Evolutionary conservation across 768 basidiomycete species (phyloP).

Genomic region (Auriscalpium orientale): DNA sequence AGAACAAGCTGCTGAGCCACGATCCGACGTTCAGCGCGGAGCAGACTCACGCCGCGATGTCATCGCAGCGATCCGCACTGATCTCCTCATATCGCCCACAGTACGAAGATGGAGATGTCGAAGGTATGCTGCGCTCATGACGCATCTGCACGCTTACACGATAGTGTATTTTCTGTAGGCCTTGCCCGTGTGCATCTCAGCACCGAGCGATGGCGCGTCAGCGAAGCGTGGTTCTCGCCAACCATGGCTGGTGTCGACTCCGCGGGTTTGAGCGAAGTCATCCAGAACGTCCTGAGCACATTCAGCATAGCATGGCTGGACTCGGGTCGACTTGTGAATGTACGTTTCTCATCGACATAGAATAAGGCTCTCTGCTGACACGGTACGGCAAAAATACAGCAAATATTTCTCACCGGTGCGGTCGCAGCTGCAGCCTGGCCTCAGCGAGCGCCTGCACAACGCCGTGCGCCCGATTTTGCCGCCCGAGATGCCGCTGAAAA

Average conservation of each 20-base stretch:
- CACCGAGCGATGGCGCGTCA: slow-evolving; percentile 84
- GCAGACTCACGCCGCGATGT: slow-evolving; percentile 74
- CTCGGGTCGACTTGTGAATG: slow-evolving; percentile 69
- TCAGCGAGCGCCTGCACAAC: slow-evolving; percentile 58
- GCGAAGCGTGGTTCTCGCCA: slow-evolving; percentile 89
- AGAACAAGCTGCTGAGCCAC: slow-evolving; percentile 69
- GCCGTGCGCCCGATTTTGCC: slow-evolving; percentile 81
- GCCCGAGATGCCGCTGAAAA: slow-evolving; percentile 65
- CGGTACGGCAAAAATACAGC: slow-evolving; percentile 47
- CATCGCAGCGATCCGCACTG: slow-evolving; percentile 74
- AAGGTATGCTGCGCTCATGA: slow-evolving; percentile 31
- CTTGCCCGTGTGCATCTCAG: slow-evolving; percentile 79
- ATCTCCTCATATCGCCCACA: slow-evolving; percentile 78
- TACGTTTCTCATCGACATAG: slow-evolving; percentile 24
- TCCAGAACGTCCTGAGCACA: slow-evolving; percentile 72
- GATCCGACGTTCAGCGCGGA: slow-evolving; percentile 80
- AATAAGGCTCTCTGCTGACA: not conserved
- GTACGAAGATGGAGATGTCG: slow-evolving; percentile 69
- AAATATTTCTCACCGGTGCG: slow-evolving; percentile 84
- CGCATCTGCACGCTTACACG: not conserved
- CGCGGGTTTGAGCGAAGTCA: slow-evolving; percentile 88
- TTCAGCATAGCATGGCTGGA: slow-evolving; percentile 50
- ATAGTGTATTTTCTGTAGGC: slow-evolving; percentile 27
- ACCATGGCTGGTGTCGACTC: slow-evolving; percentile 92
- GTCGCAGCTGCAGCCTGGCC: slow-evolving; percentile 63